Evolutionary conservation across 352 stramenopile genomes (phyloP), one percentile per base, ranked within the genome.

Genomic region (Phytophthora nicotianae): DNA sequence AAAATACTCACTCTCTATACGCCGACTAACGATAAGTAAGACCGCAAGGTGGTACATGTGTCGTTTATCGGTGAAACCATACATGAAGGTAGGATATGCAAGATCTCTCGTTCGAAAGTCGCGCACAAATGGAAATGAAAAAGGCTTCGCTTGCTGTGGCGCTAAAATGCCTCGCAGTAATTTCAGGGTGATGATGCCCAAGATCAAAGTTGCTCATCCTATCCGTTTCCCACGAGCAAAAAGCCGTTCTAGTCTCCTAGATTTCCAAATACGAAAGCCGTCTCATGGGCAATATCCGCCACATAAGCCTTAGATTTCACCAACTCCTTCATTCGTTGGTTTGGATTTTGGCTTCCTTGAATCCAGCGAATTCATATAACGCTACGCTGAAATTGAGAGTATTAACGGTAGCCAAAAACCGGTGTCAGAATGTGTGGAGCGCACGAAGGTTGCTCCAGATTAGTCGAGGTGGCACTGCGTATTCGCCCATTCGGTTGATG

Each of bases 181-280:
- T 23, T 41, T 62, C 1, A 32, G 4, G 10, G 14, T 48, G 8
- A 21, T 48, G 4, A 61, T 53, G 3, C 42, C 27, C 19, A 61
- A 38, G 14, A 55, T 42, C 14, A 54, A 13, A 43, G 54, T n/a
- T 62, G n/a, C 14, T 62, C 43, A n/a, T 54, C 54, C 11, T 13
- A 3, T 59, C 54, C 54, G n/a, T 62, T 62, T 21, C 43, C 43
- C 2, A 62, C 43, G 16, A 62, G 54, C 17, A 43, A 32, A 35
- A 54, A 62, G 1, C 54, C 43, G 2, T 33, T 9, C 8, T 33
- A 21, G 23, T 45, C 45, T 27, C 50, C 11, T 8, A 8, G 23
- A 19, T 50, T 62, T n/a, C 55, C 35, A 41, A 62, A 55, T 17
- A 54, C 55, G 16, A 50, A 55, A 13, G 32, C 45, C 3, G 23